phyloP scores from a whole-genome alignment of 108 stramenopile species.

The Skeletonema menzelii region DNA sequence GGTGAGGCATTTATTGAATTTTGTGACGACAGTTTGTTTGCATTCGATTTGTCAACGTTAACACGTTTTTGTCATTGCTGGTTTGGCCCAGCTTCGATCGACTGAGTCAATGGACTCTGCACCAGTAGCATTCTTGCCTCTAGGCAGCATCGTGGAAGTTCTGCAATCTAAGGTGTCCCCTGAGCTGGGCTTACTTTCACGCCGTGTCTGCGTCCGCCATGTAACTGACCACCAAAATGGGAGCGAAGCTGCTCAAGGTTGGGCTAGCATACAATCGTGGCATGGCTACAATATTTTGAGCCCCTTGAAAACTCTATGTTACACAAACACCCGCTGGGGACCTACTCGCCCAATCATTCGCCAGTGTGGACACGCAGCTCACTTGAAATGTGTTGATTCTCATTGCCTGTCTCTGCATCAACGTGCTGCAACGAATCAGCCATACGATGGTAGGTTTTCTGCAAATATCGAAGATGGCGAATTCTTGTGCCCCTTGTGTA shows the following conservation, averaged over 20 bases:
- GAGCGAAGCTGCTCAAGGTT: constrained; percentile 53
- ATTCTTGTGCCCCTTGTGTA: constrained; percentile 97
- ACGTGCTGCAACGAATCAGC: constrained; percentile 73
- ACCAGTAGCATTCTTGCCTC: constrained; percentile 75
- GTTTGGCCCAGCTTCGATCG: constrained; percentile 60
- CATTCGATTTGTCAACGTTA: neutral
- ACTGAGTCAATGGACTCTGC: constrained; percentile 82
- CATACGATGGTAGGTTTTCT: constrained; percentile 90
- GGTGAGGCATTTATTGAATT: constrained; percentile 30
- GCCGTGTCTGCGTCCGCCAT: constrained; percentile 75
- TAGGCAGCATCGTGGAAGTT: constrained; percentile 78
- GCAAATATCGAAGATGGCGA: constrained; percentile 92
- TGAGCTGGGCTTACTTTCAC: constrained; percentile 76
- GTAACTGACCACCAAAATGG: constrained; percentile 31
- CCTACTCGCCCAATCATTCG: constrained; percentile 82
- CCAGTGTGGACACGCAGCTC: constrained; percentile 97
- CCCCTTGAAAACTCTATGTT: constrained; percentile 74
- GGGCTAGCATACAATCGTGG: constrained; percentile 87
- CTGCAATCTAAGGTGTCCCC: constrained; percentile 64
- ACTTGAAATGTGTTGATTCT: constrained; percentile 89
- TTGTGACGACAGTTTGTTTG: neutral
- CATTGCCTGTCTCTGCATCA: constrained; percentile 91
- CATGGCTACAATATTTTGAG: constrained; percentile 87
- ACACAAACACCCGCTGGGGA: constrained; percentile 83
- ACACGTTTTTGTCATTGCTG: neutral